A percentile compares a stretch with the other conserved stretches of the same genome.
These are phyloP conservation scores for Diaporthe nobilis DNA, from an alignment of 2,329 filamentous ascomycete species.

Conservation along the genomic window DNA sequence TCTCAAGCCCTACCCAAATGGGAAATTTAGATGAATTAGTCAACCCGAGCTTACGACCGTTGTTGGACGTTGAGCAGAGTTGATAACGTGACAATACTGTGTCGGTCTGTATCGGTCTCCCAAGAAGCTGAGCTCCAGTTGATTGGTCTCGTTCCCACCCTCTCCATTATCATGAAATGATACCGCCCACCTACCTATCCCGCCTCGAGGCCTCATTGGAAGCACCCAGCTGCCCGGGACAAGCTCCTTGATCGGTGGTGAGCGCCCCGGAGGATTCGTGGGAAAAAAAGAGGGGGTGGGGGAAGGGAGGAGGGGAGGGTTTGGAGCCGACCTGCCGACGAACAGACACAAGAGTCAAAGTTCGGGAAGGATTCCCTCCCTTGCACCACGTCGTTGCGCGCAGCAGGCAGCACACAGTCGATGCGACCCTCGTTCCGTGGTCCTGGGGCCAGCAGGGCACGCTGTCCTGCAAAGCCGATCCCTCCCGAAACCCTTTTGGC, in stretches of 20 bases:
- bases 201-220: background rate
- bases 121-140: background rate
- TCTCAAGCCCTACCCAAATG: conserved; percentile 27
- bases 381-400: background rate
- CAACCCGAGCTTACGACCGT: background rate
- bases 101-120: too few species aligned
- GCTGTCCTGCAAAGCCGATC: conserved; percentile 14
- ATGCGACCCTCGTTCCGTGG: conserved; percentile 28
- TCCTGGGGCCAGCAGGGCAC: background rate
- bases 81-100: background rate
- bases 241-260: background rate
- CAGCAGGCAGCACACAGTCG: conserved; percentile 13
- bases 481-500: conserved; percentile 7
- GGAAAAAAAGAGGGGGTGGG: conserved; percentile 5
- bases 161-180: background rate
- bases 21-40: background rate
- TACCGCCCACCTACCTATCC: background rate
- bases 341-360: conserved; percentile 8
- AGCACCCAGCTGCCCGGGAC: background rate
- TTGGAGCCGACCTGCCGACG: background rate
- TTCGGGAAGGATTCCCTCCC: conserved; percentile 36
- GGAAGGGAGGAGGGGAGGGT: background rate
- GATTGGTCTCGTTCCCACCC: background rate
- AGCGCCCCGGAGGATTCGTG: background rate
- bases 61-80: background rate